These are phyloP conservation scores for Escallonia herrerae DNA, from an alignment of 129 eudicot species.

Conservation along the genomic window DNA sequence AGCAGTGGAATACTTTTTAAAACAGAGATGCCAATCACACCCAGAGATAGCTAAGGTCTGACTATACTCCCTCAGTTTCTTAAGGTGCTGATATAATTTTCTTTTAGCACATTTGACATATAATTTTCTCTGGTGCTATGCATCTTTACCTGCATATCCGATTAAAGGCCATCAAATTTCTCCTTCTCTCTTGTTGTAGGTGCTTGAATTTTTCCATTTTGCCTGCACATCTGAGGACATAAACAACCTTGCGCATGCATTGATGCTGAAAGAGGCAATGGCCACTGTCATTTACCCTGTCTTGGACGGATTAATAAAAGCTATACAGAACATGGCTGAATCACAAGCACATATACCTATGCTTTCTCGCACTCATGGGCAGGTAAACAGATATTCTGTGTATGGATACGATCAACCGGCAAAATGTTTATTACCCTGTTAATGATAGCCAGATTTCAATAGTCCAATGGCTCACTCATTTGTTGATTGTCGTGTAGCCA, in stretches of 20 bases:
- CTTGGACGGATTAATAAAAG: slow-evolving; percentile 65
- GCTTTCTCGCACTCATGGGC: slow-evolving; percentile 99
- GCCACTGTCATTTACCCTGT: slow-evolving; percentile 48
- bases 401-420: not conserved
- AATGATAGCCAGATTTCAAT: too few relatives aligned
- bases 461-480: slow-evolving; percentile 1
- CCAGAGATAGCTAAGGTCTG: slow-evolving; percentile 74
- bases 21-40: slow-evolving; percentile 78
- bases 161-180: not conserved
- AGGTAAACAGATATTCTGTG: slow-evolving; percentile 35
- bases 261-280: slow-evolving; percentile 84
- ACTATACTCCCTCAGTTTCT: not conserved
- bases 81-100: not conserved
- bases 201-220: slow-evolving; percentile 94
- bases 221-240: slow-evolving; percentile 99
- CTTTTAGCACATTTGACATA: not conserved
- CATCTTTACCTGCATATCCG: slow-evolving; percentile 8
- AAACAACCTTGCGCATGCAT: slow-evolving; percentile 88
- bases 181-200: slow-evolving; percentile 30
- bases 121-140: not conserved
- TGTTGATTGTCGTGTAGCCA: slow-evolving; percentile 41
- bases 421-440: too few relatives aligned
- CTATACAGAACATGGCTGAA: slow-evolving; percentile 54
- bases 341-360: slow-evolving; percentile 64
- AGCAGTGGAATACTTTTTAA: slow-evolving; percentile 95